A percentile compares a stretch with the other conserved stretches of the same genome.
Conservation (phyloP, 2,329 filamentous ascomycete species). For the Karstenula rhodostoma region DNA sequence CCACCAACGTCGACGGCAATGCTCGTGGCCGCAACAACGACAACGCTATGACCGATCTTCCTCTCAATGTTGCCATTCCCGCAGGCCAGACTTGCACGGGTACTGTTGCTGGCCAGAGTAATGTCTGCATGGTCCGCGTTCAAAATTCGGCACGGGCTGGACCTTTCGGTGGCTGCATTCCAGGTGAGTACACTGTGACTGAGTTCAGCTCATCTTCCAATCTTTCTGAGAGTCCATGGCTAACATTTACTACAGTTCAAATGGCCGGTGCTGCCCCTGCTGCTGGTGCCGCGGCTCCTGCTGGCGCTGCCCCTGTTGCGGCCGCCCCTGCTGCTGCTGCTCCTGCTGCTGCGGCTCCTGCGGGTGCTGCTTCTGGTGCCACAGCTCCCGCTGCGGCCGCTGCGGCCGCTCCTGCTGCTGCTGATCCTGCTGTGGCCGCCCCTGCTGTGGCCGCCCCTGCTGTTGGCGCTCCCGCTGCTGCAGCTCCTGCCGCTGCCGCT, state of each 20-base stretch:
- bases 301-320: constrained; percentile 13
- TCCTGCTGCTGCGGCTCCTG: constrained; percentile 15
- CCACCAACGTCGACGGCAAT: constrained; percentile 61
- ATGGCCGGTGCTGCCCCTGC: constrained; percentile 42
- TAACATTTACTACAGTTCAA: too few species aligned
- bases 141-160: constrained; percentile 68
- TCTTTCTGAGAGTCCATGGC: too few species aligned
- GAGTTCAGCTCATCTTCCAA: too few species aligned
- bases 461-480: constrained; percentile 5
- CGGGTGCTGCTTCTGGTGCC: neutral
- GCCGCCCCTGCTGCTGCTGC: constrained; percentile 14
- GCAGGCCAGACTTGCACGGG: constrained; percentile 66
- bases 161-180: constrained; percentile 69
- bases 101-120: constrained; percentile 65
- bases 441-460: neutral
- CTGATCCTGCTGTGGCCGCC: neutral
- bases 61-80: constrained; percentile 67
- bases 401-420: constrained; percentile 5
- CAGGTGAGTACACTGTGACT: too few species aligned
- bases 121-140: constrained; percentile 70
- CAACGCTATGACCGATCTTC: constrained; percentile 46
- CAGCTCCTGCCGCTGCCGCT: neutral
- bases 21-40: constrained; percentile 56
- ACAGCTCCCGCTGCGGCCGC: constrained; percentile 9
- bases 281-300: constrained; percentile 20